These are phyloP conservation scores for Podospora bellae-mahoneyi DNA, from an alignment of 495 filamentous ascomycete species.

Conservation along the genomic window DNA sequence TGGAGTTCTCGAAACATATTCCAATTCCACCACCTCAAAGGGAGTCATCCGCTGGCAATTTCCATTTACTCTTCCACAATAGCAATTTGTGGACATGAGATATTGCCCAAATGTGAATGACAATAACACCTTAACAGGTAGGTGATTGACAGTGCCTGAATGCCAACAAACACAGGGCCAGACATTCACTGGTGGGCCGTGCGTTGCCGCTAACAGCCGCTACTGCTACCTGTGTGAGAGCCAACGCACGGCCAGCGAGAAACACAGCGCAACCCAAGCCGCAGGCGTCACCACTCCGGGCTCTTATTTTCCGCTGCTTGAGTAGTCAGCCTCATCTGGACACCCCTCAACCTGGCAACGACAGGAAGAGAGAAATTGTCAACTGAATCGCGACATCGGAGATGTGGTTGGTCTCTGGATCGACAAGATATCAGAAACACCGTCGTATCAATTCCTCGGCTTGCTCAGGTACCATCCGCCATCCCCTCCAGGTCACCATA, in stretches of 20 bases:
- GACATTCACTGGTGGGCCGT: not conserved
- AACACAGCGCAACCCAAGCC: not conserved
- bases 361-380: too few relatives aligned
- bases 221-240: not conserved
- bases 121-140: not conserved
- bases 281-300: not conserved
- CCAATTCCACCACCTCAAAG: not conserved
- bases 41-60: not conserved
- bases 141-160: not conserved
- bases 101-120: not conserved
- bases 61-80: too few relatives aligned
- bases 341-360: too few relatives aligned
- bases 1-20: not conserved
- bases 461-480: not conserved
- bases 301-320: not conserved
- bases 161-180: not conserved
- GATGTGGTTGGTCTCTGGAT: not conserved
- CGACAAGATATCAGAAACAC: not conserved
- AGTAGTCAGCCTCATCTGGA: not conserved
- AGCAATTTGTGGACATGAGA: conserved; percentile 27
- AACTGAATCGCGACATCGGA: not conserved
- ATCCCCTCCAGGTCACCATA: not conserved
- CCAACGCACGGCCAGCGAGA: not conserved
- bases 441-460: not conserved
- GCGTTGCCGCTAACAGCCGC: not conserved